phyloP scores from a whole-genome alignment of 768 basidiomycete genomes.

The Lactarius psammicola region DNA sequence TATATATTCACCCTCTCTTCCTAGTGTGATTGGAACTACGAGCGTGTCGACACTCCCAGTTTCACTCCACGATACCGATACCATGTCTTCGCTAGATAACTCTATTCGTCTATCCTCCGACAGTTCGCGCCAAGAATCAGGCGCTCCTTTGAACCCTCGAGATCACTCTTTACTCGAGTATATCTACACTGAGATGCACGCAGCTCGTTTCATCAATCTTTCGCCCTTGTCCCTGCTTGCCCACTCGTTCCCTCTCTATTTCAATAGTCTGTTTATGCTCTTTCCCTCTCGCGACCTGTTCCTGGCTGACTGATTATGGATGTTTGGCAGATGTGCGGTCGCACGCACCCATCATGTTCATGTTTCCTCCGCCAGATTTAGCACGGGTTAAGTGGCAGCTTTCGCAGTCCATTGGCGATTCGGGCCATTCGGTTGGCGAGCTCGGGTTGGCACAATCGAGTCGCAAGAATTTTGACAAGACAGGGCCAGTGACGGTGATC shows the following conservation, averaged over 20 bases:
- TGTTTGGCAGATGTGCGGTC: constrained; percentile 56
- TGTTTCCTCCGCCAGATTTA: constrained; percentile 50
- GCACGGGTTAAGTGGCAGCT: background rate
- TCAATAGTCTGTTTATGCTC: constrained; percentile 48
- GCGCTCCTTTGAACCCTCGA: constrained; percentile 47
- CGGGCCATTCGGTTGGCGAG: background rate
- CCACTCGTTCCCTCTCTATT: constrained; percentile 57
- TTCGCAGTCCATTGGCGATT: background rate
- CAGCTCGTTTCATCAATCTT: constrained; percentile 64
- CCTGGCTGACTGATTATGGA: constrained; percentile 1
- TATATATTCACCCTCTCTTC: constrained; percentile 7
- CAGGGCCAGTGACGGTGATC: constrained; percentile 7
- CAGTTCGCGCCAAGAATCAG: constrained; percentile 1
- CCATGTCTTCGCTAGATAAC: background rate
- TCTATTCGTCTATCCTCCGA: constrained; percentile 5
- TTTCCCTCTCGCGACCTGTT: background rate
- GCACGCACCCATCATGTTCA: constrained; percentile 59
- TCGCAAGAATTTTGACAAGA: background rate
- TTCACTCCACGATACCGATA: constrained; percentile 15
- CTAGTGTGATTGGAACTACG: background rate
- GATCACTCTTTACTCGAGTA: constrained; percentile 63
- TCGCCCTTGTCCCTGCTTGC: constrained; percentile 60
- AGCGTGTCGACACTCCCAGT: constrained; percentile 9
- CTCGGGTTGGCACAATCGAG: background rate
- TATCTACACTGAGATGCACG: constrained; percentile 69